phyloP scores from a whole-genome alignment of 208 protist genomes.

The Porcisia hertigi region DNA sequence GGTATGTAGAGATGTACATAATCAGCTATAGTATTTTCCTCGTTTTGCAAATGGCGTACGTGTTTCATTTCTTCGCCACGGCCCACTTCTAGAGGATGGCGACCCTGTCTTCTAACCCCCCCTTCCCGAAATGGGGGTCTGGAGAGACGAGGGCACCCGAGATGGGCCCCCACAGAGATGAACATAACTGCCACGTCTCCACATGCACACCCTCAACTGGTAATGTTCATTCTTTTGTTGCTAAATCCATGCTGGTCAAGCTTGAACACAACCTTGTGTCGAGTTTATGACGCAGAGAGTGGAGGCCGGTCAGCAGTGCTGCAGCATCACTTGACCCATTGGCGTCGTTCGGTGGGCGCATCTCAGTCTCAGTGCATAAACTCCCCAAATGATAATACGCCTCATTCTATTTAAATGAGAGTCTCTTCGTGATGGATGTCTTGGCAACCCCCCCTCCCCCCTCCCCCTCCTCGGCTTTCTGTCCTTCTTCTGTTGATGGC shows the following conservation, averaged over 20 bases:
- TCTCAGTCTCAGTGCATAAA: not conserved
- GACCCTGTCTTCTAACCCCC: not conserved
- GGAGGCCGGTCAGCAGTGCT: not conserved
- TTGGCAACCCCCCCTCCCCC: not conserved
- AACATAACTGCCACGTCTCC: not conserved
- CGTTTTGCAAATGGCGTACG: not conserved
- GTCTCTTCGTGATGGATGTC: not conserved
- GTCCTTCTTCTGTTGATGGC: not conserved
- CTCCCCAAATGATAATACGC: not conserved
- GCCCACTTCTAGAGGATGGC: not conserved
- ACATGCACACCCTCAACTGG: not conserved
- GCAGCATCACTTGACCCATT: not conserved
- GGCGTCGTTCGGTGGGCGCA: too few relatives aligned
- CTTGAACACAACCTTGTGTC: not conserved
- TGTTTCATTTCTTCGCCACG: not conserved
- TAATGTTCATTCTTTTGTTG: not conserved
- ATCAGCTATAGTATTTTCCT: not conserved
- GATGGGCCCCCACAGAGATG: not conserved
- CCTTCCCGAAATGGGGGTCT: not conserved
- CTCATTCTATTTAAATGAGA: not conserved
- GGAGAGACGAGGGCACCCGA: not conserved
- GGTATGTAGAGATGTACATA: slow-evolving; percentile 7
- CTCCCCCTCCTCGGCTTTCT: not conserved
- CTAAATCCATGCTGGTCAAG: not conserved
- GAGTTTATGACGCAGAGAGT: not conserved